Base-by-base conservation (phyloP, 2,329 filamentous ascomycete species). In the Cryoendolithus antarcticus region DNA sequence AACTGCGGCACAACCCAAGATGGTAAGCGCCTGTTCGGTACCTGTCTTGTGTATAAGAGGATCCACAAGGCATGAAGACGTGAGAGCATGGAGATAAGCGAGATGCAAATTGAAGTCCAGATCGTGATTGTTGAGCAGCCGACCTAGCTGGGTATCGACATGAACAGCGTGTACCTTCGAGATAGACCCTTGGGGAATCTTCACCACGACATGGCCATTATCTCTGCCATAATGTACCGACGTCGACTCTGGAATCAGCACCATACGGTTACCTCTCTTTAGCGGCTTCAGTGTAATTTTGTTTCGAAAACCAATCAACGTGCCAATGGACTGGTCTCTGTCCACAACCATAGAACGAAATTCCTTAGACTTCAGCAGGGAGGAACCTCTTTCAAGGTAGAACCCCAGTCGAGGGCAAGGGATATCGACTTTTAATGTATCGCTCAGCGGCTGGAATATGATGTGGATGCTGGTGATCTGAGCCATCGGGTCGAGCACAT, bases 41-140 rank as follows among this genome's bases (percentile, higher is more conserved):
- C 79, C 79, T 0, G 75, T 81, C 0, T 67, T 62, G 0, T 65
- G 59, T 0, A 76, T 81, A 0, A 82, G 61, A 0, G 62, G 56
- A 48, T 82, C 79, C 0, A 72, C 68, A 0, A 81, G 29, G 0
- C 67, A 48, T 27, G 69, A 74, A 0, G 77, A 77, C 0, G 78
- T 82, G 4, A 67, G 56, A 0, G 77, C 77, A 49, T 83, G 78
- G 1, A 76, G 53, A 4, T 67, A 54, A 0, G 75, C 75, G 47
- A 52, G 10, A 31, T 44, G 48, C 1, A 56, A 40, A 35, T 48
- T 48, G 43, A 43, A 40, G 31, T 44, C 0, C 75, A 56, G 0
- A 77, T 55, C 44, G 0, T 52, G 51, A 0, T 72, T 72, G 34
- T 81, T 77, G 0, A 71, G 59, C 0, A 76, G 63, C 30, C 75